A percentile compares a stretch with the other conserved stretches of the same genome.
Conservation (phyloP, 768 basidiomycete species). For the Tylopilus cervinicoccineus region DNA sequence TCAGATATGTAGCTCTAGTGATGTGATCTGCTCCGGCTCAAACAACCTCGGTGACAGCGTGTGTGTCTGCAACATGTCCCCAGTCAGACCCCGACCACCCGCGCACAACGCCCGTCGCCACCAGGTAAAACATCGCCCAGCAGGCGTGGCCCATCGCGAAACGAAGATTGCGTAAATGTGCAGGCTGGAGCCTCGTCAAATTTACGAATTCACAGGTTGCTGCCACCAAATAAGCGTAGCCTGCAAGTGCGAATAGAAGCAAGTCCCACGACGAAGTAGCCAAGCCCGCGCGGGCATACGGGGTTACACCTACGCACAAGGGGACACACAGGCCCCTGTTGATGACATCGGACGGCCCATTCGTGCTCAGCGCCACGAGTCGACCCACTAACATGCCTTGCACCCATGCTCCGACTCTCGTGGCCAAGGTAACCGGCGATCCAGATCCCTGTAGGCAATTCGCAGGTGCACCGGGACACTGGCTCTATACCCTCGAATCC, state of each 20-base stretch:
- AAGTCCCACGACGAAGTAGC: neutral
- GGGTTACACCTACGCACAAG: neutral
- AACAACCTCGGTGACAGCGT: conserved; percentile 20
- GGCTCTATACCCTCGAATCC: conserved; percentile 34
- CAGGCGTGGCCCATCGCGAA: neutral
- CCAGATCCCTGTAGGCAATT: conserved; percentile 26
- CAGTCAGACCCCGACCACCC: conserved; percentile 25
- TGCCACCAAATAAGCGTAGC: neutral
- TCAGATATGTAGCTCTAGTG: conserved; percentile 18
- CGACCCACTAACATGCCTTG: neutral
- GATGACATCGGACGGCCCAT: neutral
- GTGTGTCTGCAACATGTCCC: neutral
- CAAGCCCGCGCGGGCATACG: neutral
- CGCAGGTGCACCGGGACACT: neutral
- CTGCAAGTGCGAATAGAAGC: neutral
- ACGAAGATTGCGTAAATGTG: conserved; percentile 9
- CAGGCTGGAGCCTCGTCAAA: conserved; percentile 5
- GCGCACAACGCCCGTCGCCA: neutral
- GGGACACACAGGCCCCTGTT: neutral
- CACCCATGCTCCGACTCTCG: neutral
- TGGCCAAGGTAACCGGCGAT: neutral
- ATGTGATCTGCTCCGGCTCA: conserved; percentile 22
- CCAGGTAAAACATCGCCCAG: neutral
- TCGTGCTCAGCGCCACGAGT: neutral
- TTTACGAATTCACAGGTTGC: neutral